phyloP scores from a whole-genome alignment of 306 rosid species.

The Lotus japonicus region DNA sequence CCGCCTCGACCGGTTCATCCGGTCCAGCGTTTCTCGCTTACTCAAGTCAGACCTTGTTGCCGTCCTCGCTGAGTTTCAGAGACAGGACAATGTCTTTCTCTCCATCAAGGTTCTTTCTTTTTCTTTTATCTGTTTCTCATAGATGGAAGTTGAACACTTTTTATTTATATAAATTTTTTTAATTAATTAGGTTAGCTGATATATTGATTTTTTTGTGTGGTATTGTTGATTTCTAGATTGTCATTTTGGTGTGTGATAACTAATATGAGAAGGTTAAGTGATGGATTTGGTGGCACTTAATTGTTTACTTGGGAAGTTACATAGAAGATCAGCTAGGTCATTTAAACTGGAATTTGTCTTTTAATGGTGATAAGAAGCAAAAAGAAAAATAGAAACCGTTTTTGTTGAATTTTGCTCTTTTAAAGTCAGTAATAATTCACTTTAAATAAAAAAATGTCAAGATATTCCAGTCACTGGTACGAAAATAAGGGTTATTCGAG shows the following conservation, averaged over 20 bases:
- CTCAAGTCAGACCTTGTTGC: slow-evolving; percentile 84
- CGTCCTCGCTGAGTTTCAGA: slow-evolving; percentile 66
- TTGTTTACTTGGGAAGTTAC: background rate
- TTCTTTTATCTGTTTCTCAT: background rate
- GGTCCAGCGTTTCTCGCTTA: slow-evolving; percentile 69
- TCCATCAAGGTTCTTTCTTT: slow-evolving; percentile 52
- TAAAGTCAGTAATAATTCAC: no score
- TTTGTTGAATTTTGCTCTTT: no score
- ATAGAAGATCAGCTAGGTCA: background rate
- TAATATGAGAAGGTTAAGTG: background rate
- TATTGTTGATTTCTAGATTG: background rate
- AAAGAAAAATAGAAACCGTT: no score
- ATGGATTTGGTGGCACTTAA: background rate
- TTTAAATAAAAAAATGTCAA: no score
- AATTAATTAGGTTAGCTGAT: background rate
- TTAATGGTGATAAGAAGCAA: no score
- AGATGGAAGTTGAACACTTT: background rate
- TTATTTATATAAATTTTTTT: background rate
- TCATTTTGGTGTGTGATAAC: background rate
- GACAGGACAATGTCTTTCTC: slow-evolving; percentile 73
- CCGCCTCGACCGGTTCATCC: slow-evolving; percentile 63
- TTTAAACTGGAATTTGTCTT: background rate
- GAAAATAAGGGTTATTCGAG: no score
- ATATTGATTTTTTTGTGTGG: background rate
- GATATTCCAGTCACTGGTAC: no score